A percentile compares a stretch with the other conserved stretches of the same genome.
phyloP scores from a whole-genome alignment of 2,329 filamentous ascomycete species.

The Fusarium sp. region DNA sequence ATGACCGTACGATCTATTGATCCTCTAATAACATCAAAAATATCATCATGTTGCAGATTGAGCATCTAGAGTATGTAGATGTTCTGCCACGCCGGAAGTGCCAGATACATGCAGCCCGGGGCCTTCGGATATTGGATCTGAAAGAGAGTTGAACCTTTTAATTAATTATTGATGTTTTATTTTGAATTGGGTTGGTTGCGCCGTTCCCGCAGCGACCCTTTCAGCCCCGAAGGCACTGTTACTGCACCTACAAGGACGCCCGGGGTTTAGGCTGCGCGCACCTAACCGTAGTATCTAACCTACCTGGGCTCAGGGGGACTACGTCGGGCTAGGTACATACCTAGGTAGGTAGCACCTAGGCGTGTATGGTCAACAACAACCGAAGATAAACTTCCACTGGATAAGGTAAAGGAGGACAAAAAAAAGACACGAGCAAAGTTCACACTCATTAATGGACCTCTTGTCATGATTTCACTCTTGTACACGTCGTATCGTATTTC shows the following conservation, averaged over 20 bases:
- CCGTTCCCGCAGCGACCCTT: conserved; percentile 25
- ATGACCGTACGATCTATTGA: not conserved
- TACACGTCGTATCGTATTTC: not conserved
- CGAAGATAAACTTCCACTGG: conserved; percentile 15
- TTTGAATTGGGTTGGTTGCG: conserved; percentile 15
- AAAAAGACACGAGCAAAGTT: conserved; percentile 14
- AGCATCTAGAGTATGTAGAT: not conserved
- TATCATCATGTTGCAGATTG: not conserved
- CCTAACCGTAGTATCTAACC: too few relatives aligned
- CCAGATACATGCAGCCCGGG: conserved; percentile 25
- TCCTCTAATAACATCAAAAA: conserved; percentile 7
- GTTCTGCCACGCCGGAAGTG: conserved; percentile 21
- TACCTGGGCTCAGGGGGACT: conserved; percentile 27
- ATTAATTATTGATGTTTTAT: conserved; percentile 13
- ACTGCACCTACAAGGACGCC: conserved; percentile 6
- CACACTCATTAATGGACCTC: conserved; percentile 25
- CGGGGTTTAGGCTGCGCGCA: conserved; percentile 36
- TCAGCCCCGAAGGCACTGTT: conserved; percentile 5
- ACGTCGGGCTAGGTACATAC: not conserved
- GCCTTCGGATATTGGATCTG: conserved; percentile 36
- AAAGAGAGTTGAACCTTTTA: conserved; percentile 8
- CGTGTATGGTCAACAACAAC: conserved; percentile 17
- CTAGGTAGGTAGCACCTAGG: too few relatives aligned
- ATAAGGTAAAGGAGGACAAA: not conserved
- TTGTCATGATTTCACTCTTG: not conserved